Conservation (phyloP, 495 filamentous ascomycete genomes). For the Trichoderma gamsii region DNA sequence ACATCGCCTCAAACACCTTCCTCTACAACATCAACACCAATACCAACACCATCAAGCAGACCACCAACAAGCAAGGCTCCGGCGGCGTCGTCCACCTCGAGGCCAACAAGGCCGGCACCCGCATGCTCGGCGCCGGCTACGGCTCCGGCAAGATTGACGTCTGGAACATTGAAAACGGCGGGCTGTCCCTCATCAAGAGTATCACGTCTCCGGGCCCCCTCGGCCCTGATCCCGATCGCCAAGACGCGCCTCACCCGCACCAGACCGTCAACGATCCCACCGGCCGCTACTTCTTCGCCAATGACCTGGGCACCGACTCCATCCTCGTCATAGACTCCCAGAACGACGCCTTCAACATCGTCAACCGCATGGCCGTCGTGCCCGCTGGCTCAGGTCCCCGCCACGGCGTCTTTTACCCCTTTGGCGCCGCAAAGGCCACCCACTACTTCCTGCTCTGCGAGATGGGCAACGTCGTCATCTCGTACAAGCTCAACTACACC, state of each 20-base stretch:
- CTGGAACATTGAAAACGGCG: slow-evolving; percentile 27
- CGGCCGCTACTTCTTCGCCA: slow-evolving; percentile 29
- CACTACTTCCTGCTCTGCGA: slow-evolving; percentile 31
- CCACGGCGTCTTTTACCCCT: slow-evolving; percentile 30
- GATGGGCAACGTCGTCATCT: slow-evolving; percentile 27
- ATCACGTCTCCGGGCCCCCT: slow-evolving; percentile 20
- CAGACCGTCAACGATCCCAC: slow-evolving; percentile 31
- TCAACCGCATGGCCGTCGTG: slow-evolving; percentile 19
- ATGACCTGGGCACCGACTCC: slow-evolving; percentile 29
- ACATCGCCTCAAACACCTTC: slow-evolving; percentile 24
- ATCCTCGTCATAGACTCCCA: slow-evolving; percentile 27
- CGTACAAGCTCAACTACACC: slow-evolving; percentile 26
- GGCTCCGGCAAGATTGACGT: slow-evolving; percentile 27
- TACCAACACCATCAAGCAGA: slow-evolving; percentile 17
- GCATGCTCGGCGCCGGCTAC: slow-evolving; percentile 29
- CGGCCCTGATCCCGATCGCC: slow-evolving; percentile 21
- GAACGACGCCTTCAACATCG: slow-evolving; percentile 26
- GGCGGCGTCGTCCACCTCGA: slow-evolving; percentile 31
- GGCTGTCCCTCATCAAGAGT: slow-evolving; percentile 23
- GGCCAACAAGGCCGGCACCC: slow-evolving; percentile 28
- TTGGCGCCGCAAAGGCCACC: slow-evolving; percentile 19
- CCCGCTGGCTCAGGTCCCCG: slow-evolving; percentile 27
- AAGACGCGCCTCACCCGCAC: slow-evolving; percentile 27
- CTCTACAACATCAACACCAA: slow-evolving; percentile 17
- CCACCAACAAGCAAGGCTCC: slow-evolving; percentile 23